Evolutionary conservation across 1,139 yeast genomes (phyloP).

Genomic region (Lodderomyces oxycetoniae): DNA sequence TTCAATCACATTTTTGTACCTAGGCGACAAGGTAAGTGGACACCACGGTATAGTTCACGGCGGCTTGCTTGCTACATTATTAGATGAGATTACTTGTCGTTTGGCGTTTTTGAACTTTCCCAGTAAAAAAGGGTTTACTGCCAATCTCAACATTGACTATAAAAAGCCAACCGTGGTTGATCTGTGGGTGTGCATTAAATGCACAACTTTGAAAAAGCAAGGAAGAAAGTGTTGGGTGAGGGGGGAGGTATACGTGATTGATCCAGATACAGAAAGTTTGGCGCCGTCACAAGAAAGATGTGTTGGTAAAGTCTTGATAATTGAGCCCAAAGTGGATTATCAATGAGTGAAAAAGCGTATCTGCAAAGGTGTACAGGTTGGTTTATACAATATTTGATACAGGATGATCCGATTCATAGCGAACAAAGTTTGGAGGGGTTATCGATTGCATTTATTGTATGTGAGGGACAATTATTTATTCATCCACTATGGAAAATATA

Average conservation of each 20-base stretch:
- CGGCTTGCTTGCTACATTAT: slow-evolving; percentile 49
- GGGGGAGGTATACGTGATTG: slow-evolving; percentile 30
- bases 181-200: slow-evolving; percentile 32
- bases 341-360: too few species aligned
- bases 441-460: too few species aligned
- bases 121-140: slow-evolving; percentile 42
- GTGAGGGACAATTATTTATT: too few species aligned
- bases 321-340: slow-evolving; percentile 45
- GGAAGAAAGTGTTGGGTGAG: slow-evolving; percentile 45
- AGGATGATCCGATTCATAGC: too few species aligned
- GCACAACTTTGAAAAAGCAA: slow-evolving; percentile 27
- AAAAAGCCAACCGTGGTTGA: slow-evolving; percentile 35
- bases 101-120: slow-evolving; percentile 46
- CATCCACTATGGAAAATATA: too few species aligned
- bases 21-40: slow-evolving; percentile 46
- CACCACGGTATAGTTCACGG: slow-evolving; percentile 54
- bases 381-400: too few species aligned
- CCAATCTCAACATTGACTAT: slow-evolving; percentile 42
- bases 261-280: slow-evolving; percentile 13
- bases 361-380: too few species aligned
- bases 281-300: slow-evolving; percentile 25
- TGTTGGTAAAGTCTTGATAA: slow-evolving; percentile 40
- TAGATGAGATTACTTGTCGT: slow-evolving; percentile 52
- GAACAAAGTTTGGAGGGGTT: too few species aligned
- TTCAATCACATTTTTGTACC: slow-evolving; percentile 37